A percentile compares a stretch with the other conserved stretches of the same genome.
Evolutionary conservation across 306 rosid genomes (phyloP).

Genomic region (Lathyrus aphaca): DNA sequence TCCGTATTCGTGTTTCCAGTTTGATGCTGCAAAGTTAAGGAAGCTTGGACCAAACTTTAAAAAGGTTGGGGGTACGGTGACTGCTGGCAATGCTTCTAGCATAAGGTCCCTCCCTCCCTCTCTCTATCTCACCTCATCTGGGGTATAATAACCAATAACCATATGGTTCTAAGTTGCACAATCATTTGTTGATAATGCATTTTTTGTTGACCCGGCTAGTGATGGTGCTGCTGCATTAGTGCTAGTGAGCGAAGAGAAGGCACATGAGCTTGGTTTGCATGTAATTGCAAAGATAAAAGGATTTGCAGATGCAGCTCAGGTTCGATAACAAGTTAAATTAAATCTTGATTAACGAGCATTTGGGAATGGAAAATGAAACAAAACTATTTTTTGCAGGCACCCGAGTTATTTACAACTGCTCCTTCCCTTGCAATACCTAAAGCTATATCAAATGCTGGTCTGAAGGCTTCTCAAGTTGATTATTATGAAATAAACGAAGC

Average conservation of each 20-base stretch:
- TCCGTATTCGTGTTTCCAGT: constrained; percentile 51
- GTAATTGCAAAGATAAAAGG: constrained; percentile 91
- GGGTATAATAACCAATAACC: constrained; percentile 12
- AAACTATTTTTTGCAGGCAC: constrained; percentile 65
- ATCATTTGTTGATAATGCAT: constrained; percentile 33
- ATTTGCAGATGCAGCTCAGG: constrained; percentile 95
- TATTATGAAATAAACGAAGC: constrained; percentile 96
- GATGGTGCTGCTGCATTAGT: constrained; percentile 97
- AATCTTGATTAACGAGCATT: constrained; percentile 36
- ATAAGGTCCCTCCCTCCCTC: constrained; percentile 54
- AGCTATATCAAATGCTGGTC: constrained; percentile 87
- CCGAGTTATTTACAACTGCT: constrained; percentile 84
- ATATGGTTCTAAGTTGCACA: constrained; percentile 30
- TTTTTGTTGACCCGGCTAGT: constrained; percentile 54
- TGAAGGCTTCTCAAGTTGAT: constrained; percentile 82
- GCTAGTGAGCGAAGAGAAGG: constrained; percentile 87
- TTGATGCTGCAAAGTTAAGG: constrained; percentile 81
- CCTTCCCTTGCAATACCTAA: constrained; percentile 87
- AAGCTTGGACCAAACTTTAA: constrained; percentile 87
- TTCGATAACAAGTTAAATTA: constrained; percentile 37
- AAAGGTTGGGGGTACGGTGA: constrained; percentile 77
- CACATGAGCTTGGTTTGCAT: constrained; percentile 73
- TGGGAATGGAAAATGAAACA: constrained; percentile 45
- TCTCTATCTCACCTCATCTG: constrained; percentile 17
- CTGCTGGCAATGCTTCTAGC: constrained; percentile 93